phyloP scores from a whole-genome alignment of 2,329 filamentous ascomycete species.

The Xylariales sp. region DNA sequence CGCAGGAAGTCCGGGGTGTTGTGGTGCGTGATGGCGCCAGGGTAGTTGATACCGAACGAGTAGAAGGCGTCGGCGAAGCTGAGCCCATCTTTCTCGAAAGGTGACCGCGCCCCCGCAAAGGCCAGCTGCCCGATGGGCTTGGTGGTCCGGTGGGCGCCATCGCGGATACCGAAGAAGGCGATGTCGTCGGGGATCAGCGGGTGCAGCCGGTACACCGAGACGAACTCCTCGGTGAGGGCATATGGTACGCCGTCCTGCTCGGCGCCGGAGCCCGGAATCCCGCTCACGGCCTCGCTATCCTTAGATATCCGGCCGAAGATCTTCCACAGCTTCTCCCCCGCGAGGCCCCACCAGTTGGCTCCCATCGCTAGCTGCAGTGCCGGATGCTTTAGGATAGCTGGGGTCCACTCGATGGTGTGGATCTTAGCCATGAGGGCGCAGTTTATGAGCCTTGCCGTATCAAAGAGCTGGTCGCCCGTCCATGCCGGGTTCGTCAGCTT shows the following conservation, averaged over 20 bases:
- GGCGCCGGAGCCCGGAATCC: conserved; percentile 15
- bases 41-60: conserved; percentile 42
- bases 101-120: conserved; percentile 27
- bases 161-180: conserved; percentile 18
- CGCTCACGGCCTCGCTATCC: conserved; percentile 31
- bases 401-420: conserved; percentile 45
- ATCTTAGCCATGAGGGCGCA: conserved; percentile 45
- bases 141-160: conserved; percentile 19
- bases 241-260: conserved; percentile 34
- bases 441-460: conserved; percentile 38
- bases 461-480: conserved; percentile 35
- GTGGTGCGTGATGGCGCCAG: conserved; percentile 36
- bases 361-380: conserved; percentile 36
- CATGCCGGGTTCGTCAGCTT: conserved; percentile 28
- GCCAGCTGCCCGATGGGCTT: conserved; percentile 24
- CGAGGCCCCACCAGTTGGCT: conserved; percentile 41
- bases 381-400: conserved; percentile 40
- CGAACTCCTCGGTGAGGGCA: conserved; percentile 38
- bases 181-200: conserved; percentile 27
- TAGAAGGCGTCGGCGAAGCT: conserved; percentile 34
- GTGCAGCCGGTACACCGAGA: conserved; percentile 38
- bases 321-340: conserved; percentile 35
- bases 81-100: conserved; percentile 22
- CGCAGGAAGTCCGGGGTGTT: conserved; percentile 35
- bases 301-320: conserved; percentile 34